Conservation (phyloP, 345 rosid species). For the Orychophragmus violaceus region DNA sequence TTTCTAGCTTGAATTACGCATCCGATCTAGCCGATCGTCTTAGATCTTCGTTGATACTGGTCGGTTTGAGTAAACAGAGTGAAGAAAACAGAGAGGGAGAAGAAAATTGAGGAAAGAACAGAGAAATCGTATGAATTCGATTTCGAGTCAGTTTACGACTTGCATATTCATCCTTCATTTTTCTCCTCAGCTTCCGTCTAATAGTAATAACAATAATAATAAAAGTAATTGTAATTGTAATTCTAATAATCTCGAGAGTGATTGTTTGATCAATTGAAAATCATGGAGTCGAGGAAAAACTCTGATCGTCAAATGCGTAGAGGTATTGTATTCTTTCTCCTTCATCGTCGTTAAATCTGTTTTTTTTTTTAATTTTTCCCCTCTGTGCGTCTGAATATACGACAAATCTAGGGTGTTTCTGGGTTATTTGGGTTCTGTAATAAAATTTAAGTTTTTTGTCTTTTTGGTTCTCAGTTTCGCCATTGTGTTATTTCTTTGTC, state of each 20-base stretch:
- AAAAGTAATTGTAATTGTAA: slow-evolving; percentile 7
- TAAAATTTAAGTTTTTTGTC: neutral
- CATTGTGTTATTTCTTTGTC: slow-evolving; percentile 15
- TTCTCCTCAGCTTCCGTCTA: slow-evolving; percentile 59
- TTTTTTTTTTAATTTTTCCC: neutral
- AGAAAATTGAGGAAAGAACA: slow-evolving; percentile 9
- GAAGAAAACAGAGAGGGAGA: neutral
- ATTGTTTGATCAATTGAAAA: slow-evolving; percentile 17
- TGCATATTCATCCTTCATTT: slow-evolving; percentile 75
- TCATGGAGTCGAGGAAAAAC: slow-evolving; percentile 64
- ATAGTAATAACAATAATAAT: slow-evolving; percentile 16
- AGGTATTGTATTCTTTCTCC: slow-evolving; percentile 38
- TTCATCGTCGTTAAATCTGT: neutral
- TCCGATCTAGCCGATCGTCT: slow-evolving; percentile 18
- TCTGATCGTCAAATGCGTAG: slow-evolving; percentile 67
- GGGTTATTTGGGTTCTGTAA: neutral
- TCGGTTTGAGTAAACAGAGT: slow-evolving; percentile 12
- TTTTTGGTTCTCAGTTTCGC: neutral
- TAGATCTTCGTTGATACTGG: slow-evolving; percentile 10
- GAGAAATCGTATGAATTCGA: slow-evolving; percentile 82
- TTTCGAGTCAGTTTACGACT: slow-evolving; percentile 68
- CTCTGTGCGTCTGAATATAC: neutral
- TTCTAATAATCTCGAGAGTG: slow-evolving; percentile 5
- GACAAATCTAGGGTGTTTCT: neutral
- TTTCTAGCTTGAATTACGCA: neutral